phyloP scores from a whole-genome alignment of 176 grass and related monocot genomes.

The Canna indica region DNA sequence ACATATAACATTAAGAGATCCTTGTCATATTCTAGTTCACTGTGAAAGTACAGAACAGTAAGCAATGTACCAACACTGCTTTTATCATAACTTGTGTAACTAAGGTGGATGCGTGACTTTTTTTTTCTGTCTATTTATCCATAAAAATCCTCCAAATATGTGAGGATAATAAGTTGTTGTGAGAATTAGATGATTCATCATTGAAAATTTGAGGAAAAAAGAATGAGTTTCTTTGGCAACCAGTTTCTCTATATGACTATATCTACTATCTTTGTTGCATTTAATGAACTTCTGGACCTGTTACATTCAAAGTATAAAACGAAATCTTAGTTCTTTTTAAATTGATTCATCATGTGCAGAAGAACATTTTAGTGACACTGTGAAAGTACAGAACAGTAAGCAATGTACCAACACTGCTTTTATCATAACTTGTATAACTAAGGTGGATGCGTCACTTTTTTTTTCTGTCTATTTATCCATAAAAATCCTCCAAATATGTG shows the following conservation, averaged over 20 bases:
- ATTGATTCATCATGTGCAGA: too few species aligned
- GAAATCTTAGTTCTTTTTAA: too few species aligned
- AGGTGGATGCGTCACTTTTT: neutral
- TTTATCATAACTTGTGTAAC: neutral
- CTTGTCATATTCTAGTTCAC: neutral
- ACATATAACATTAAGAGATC: neutral
- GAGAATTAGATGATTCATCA: neutral
- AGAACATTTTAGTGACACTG: too few species aligned
- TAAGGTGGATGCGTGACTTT: neutral
- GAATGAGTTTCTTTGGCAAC: neutral
- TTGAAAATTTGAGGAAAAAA: neutral
- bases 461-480: neutral
- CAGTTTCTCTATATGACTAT: too few species aligned
- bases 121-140: neutral
- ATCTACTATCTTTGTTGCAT: too few species aligned
- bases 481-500: neutral
- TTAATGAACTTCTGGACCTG: too few species aligned
- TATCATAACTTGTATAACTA: neutral
- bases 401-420: neutral
- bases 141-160: neutral
- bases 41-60: neutral
- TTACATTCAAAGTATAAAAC: too few species aligned
- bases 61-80: neutral
- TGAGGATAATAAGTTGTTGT: neutral
- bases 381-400: neutral